Percentiles rank a stretch among this genome's conserved stretches.
Evolutionary conservation across 495 filamentous ascomycete species (phyloP).

Genomic region (Parathielavia hyrcaniae): DNA sequence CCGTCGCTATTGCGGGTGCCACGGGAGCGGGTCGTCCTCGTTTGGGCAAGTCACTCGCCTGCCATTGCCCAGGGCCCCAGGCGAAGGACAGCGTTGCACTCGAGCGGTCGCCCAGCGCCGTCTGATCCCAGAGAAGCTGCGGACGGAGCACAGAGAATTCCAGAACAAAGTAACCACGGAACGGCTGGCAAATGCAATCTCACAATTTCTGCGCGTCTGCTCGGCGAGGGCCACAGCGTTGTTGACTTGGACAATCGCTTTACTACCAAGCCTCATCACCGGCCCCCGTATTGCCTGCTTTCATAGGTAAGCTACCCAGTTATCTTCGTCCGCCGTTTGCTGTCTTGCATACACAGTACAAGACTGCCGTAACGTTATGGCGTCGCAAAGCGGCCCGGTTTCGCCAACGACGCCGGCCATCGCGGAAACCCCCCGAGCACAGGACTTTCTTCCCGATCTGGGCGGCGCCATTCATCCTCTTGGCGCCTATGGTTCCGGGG

Average conservation of each 20-base stretch:
- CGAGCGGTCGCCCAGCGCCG: conserved; percentile 12
- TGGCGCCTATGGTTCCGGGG: conserved; percentile 20
- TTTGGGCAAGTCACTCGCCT: conserved; percentile 14
- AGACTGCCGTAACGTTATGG: not conserved
- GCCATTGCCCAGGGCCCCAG: not conserved
- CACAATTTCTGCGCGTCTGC: conserved; percentile 1
- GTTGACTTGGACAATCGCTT: not conserved
- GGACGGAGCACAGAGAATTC: conserved; percentile 7
- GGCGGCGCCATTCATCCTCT: conserved; percentile 25
- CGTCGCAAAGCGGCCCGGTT: conserved; percentile 13
- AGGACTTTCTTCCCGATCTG: conserved; percentile 22
- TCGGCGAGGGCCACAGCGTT: not conserved
- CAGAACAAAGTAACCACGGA: conserved; percentile 17
- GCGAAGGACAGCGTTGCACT: conserved; percentile 17
- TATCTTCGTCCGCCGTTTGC: not conserved
- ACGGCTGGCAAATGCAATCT: conserved; percentile 11
- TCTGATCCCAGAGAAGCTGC: not conserved
- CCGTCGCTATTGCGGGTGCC: not conserved
- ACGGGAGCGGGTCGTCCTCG: not conserved
- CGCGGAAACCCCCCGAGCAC: conserved; percentile 6
- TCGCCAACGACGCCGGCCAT: conserved; percentile 4
- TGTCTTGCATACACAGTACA: not conserved
- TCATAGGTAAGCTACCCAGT: too few species aligned
- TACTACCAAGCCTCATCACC: not conserved
- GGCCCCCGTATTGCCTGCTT: not conserved